These are phyloP conservation scores for Elaeis guineensis DNA, from an alignment of 176 grass and related monocot genomes.

Conservation along the genomic window DNA sequence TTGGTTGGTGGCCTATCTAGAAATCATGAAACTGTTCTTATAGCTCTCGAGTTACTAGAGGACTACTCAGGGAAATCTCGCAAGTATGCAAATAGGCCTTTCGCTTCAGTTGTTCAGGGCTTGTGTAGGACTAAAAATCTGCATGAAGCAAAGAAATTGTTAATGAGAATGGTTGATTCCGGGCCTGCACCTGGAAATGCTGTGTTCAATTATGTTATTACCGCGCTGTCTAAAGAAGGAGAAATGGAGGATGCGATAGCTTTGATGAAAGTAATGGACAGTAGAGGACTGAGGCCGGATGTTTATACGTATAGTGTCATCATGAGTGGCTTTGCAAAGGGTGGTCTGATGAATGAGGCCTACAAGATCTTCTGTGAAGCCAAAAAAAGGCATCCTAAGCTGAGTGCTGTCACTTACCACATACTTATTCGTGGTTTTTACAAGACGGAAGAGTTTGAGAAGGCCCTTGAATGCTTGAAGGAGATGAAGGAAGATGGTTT, in stretches of 20 bases:
- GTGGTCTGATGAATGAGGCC: slow-evolving; percentile 74
- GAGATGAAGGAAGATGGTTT: slow-evolving; percentile 91
- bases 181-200: slow-evolving; percentile 61
- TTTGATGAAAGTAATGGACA: slow-evolving; percentile 61
- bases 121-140: slow-evolving; percentile 54
- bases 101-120: slow-evolving; percentile 59
- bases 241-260: slow-evolving; percentile 63
- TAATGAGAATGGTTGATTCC: slow-evolving; percentile 65
- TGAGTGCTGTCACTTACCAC: slow-evolving; percentile 60
- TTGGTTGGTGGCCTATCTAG: slow-evolving; percentile 45
- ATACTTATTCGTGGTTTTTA: slow-evolving; percentile 88
- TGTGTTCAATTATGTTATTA: slow-evolving; percentile 83
- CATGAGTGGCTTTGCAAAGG: slow-evolving; percentile 74
- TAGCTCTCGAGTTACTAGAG: slow-evolving; percentile 51
- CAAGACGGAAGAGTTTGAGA: slow-evolving; percentile 80
- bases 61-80: slow-evolving; percentile 51
- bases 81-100: slow-evolving; percentile 57
- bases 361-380: slow-evolving; percentile 58
- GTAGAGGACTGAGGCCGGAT: slow-evolving; percentile 59
- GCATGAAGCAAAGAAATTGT: slow-evolving; percentile 51
- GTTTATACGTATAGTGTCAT: slow-evolving; percentile 85
- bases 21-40: slow-evolving; percentile 55
- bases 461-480: slow-evolving; percentile 72
- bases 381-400: slow-evolving; percentile 57
- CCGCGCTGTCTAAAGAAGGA: slow-evolving; percentile 55